phyloP scores from a whole-genome alignment of 306 rosid species.

The Quillaja saponaria region DNA sequence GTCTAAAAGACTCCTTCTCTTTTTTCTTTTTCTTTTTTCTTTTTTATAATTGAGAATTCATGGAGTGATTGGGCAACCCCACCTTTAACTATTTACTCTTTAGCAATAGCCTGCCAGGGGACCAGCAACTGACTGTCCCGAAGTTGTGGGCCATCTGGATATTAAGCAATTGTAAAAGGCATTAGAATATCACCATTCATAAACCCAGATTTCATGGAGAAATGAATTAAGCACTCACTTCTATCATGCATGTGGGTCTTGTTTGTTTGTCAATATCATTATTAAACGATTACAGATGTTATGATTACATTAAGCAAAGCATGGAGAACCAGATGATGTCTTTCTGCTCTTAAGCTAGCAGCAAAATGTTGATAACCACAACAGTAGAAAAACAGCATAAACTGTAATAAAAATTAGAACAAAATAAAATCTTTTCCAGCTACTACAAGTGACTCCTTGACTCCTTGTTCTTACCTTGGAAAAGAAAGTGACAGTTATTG shows the following conservation, averaged over 20 bases:
- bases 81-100: too few relatives aligned
- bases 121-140: too few relatives aligned
- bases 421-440: background rate
- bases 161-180: conserved; percentile 34
- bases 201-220: conserved; percentile 44
- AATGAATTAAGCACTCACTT: conserved; percentile 33
- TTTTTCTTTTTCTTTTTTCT: background rate
- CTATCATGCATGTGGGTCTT: conserved; percentile 44
- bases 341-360: conserved; percentile 38
- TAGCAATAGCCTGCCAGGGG: too few relatives aligned
- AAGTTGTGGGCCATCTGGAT: conserved; percentile 43
- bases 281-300: conserved; percentile 35
- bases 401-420: conserved; percentile 5
- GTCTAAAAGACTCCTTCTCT: too few relatives aligned
- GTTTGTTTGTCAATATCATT: conserved; percentile 41
- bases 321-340: conserved; percentile 40
- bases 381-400: conserved; percentile 28
- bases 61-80: too few relatives aligned
- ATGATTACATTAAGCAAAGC: conserved; percentile 32
- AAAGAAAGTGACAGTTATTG: conserved; percentile 25
- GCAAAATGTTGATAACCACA: conserved; percentile 22
- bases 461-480: conserved; percentile 16
- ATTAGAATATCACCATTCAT: conserved; percentile 35
- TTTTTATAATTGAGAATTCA: background rate
- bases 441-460: background rate